Evolutionary conservation across 2,329 filamentous ascomycete species (phyloP), one percentile per base, ranked within the genome.

Genomic region (Colletotrichum gloeosporioides): DNA sequence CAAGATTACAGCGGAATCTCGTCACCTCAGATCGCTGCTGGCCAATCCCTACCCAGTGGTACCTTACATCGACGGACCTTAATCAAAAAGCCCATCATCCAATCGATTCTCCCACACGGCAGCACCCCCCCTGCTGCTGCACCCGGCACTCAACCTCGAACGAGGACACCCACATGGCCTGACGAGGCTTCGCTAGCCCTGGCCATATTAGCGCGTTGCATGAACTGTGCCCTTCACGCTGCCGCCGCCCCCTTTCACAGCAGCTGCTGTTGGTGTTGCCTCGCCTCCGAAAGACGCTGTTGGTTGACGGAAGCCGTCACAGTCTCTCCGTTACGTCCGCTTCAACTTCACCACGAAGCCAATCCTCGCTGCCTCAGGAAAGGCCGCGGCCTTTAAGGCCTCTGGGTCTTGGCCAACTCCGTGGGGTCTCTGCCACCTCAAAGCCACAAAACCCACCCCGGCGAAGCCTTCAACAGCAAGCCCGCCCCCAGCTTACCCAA

Each of bases 121-220:
- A 57, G 22, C 59, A 13, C 5, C 25, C 39, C 59, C 73, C 63
- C 63, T 69, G 73, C 59, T 59, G 34, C 36, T 76, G 62, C 77
- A 57, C 68, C 64, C 77, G 75, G 71, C 68, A 77, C 73, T 78
- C 70, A 76, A 78, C 71, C 66, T 78, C 77, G 75, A 78, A 77
- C 77, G 69, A 66, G 67, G 68, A 75, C 69, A 44, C 75, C 75
- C 72, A 75, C 69, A 68, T 78, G 77, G 77, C 69, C 72, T 77
- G 75, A 65, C 36, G 69, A 77, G 64, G 69, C 64, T 61, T 69
- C 31, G 61, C 69, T 70, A 69, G 66, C 76, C 73, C 69, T 66
- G 70, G 73, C 73, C 39, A 44, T 64, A 57, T 31, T 63, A 69
- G 64, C 29, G 67, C 39, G 63, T 32, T 67, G 76, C 69, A 73